These are phyloP conservation scores for Botrytis paeoniae DNA, from an alignment of 2,329 filamentous ascomycete species.

Conservation along the genomic window DNA sequence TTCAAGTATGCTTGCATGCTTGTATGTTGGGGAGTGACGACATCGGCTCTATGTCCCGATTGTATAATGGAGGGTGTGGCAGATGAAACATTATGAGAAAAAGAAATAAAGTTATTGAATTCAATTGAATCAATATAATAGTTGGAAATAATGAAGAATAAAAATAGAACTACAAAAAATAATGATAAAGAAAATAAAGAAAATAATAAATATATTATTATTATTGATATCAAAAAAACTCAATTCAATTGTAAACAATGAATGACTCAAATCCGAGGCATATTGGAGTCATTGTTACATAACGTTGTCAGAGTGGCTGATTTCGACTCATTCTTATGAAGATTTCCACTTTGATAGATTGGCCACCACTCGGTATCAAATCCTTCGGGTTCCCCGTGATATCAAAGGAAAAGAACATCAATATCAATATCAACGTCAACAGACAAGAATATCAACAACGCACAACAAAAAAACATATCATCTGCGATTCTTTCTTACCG, in stretches of 20 bases:
- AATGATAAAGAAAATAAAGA: background rate
- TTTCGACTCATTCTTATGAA: conserved; percentile 11
- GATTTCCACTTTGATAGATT: background rate
- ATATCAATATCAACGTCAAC: background rate
- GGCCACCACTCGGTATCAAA: conserved; percentile 7
- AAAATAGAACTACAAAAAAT: background rate
- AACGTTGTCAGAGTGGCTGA: background rate
- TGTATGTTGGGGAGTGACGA: conserved; percentile 1
- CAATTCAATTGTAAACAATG: background rate
- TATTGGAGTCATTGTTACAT: conserved; percentile 7
- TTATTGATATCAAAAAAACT: background rate
- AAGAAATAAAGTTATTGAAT: background rate
- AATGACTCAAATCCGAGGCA: conserved; percentile 13
- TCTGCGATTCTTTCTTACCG: conserved; percentile 1
- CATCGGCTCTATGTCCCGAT: conserved; percentile 1
- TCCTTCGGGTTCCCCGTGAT: background rate
- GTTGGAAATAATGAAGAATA: background rate
- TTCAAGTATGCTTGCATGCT: background rate
- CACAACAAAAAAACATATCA: conserved; percentile 4
- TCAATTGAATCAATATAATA: no score
- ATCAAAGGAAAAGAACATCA: conserved; percentile 7
- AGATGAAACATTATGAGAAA: background rate
- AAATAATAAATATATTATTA: background rate
- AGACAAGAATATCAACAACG: background rate
- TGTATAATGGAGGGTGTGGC: background rate